Evolutionary conservation across 2,329 filamentous ascomycete species (phyloP).

Genomic region (Pseudogymnoascus sp.): DNA sequence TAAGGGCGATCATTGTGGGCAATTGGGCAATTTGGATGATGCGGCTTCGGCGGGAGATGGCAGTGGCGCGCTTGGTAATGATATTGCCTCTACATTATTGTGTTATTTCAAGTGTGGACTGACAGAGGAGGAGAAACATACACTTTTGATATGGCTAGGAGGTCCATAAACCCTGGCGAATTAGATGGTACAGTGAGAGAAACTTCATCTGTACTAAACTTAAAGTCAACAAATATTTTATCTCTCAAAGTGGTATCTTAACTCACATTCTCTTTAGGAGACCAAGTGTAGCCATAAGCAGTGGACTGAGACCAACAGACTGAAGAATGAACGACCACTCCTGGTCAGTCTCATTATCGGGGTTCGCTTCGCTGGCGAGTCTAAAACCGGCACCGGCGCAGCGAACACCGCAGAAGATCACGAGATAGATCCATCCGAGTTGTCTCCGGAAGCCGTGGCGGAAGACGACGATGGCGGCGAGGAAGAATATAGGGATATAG

Average conservation of each 20-base stretch:
- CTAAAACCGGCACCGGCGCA: conserved; percentile 25
- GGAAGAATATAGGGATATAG: conserved; percentile 20
- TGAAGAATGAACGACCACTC: conserved; percentile 24
- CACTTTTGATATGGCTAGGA: not conserved
- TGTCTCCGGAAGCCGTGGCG: conserved; percentile 23
- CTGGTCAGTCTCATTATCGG: conserved; percentile 21
- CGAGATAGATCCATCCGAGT: conserved; percentile 29
- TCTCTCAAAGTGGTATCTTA: not conserved
- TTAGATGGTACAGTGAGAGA: conserved; percentile 15
- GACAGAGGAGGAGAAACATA: not conserved
- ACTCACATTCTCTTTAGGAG: conserved; percentile 23
- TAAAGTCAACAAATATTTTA: not conserved
- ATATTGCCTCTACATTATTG: conserved; percentile 12
- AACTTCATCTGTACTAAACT: conserved; percentile 17
- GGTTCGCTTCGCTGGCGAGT: conserved; percentile 21
- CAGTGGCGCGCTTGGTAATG: conserved; percentile 15
- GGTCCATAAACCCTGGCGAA: conserved; percentile 1
- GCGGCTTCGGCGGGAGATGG: conserved; percentile 21
- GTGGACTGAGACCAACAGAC: conserved; percentile 21
- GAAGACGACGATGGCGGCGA: conserved; percentile 17
- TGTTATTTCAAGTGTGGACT: not conserved
- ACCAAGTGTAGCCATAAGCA: conserved; percentile 22
- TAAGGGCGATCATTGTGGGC: conserved; percentile 21
- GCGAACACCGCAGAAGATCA: conserved; percentile 26
- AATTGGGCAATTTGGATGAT: conserved; percentile 22